Conservation (phyloP, 1,139 yeast species). For the Eremothecium gossypii region DNA sequence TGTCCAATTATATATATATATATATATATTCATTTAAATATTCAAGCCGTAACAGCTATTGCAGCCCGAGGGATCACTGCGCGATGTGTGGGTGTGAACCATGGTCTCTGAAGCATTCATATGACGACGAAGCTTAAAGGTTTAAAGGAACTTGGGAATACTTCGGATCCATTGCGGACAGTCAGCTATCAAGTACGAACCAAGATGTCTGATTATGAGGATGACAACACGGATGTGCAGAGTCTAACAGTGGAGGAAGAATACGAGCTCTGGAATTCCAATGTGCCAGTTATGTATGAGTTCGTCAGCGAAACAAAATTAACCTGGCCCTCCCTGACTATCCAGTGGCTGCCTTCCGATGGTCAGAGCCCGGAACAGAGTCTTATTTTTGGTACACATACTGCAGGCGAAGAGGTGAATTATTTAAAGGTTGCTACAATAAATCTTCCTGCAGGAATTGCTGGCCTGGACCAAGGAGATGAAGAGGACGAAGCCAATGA, state of each 20-base stretch:
- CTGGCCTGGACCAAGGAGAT: conserved; percentile 14
- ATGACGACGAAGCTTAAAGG: no score
- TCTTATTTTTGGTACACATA: conserved; percentile 75
- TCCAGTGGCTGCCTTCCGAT: conserved; percentile 59
- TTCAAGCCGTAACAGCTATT: no score
- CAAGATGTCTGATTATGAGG: not conserved
- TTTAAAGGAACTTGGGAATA: no score
- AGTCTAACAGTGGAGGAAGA: conserved; percentile 42
- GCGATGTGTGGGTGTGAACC: no score
- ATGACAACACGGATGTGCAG: not conserved
- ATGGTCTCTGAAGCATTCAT: no score
- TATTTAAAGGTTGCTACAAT: conserved; percentile 69
- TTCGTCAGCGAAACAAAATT: conserved; percentile 71
- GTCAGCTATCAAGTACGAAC: no score
- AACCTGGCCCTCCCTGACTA: conserved; percentile 72
- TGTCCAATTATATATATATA: no score
- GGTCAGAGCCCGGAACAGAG: conserved; percentile 25
- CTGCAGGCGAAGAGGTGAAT: conserved; percentile 71
- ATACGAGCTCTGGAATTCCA: conserved; percentile 69
- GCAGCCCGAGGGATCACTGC: no score
- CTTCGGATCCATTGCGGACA: no score
- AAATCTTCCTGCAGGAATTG: conserved; percentile 46
- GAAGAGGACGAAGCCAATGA: conserved; percentile 14
- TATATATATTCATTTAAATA: no score
- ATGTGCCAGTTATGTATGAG: conserved; percentile 71